Conservation (phyloP, 805 yeast genomes). For the Wickerhamiella spandovensis region DNA sequence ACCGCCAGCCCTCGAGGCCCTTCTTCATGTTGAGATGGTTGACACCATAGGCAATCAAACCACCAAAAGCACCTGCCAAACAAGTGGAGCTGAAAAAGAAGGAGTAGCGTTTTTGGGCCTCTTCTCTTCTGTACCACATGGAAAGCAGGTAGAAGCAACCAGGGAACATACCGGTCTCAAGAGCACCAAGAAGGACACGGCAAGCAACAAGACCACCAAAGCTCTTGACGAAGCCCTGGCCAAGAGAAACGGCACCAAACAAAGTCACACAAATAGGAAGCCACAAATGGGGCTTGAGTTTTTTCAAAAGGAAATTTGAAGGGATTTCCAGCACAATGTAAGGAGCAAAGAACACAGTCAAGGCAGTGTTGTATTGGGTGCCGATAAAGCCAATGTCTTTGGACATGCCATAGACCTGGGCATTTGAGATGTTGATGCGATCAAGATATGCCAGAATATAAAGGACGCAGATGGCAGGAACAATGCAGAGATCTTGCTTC, state of each 20-base stretch:
- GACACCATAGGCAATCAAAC: constrained; percentile 55
- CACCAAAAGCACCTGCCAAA: constrained; percentile 68
- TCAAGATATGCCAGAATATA: constrained; percentile 69
- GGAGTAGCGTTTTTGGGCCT: constrained; percentile 56
- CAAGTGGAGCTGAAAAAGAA: constrained; percentile 59
- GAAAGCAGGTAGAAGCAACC: constrained; percentile 59
- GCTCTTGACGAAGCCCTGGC: constrained; percentile 50
- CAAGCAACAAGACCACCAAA: constrained; percentile 49
- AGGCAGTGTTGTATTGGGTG: constrained; percentile 47
- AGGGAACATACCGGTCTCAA: constrained; percentile 64
- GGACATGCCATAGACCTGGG: constrained; percentile 57
- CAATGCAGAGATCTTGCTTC: constrained; percentile 55
- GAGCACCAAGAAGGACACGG: constrained; percentile 51
- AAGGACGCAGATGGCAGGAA: constrained; percentile 60
- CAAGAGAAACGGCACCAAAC: constrained; percentile 51
- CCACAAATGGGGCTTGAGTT: constrained; percentile 52
- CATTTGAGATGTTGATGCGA: constrained; percentile 72
- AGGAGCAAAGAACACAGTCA: constrained; percentile 61
- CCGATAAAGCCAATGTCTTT: constrained; percentile 41
- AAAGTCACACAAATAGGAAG: constrained; percentile 41
- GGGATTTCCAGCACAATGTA: constrained; percentile 51
- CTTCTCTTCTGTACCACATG: constrained; percentile 51
- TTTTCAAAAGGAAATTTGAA: constrained; percentile 48
- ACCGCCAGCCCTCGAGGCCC: constrained; percentile 39
- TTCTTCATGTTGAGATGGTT: constrained; percentile 36